Evolutionary conservation across 2,329 filamentous ascomycete species (phyloP).

Genomic region (Phialocephala subalpina): DNA sequence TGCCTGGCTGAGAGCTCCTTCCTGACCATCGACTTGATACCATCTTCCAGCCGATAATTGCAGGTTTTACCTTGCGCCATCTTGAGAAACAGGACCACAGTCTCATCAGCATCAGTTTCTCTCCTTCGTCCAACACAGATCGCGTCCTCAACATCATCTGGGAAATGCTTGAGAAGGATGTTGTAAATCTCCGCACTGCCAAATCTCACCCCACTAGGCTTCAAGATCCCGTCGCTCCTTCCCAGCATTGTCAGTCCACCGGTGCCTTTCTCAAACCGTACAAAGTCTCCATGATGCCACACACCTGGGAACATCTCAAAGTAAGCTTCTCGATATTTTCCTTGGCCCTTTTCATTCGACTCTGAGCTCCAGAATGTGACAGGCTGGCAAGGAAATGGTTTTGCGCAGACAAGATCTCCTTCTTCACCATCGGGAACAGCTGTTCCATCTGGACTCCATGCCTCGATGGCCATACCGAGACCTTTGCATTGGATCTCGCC

Average conservation of each 20-base stretch:
- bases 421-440: slow-evolving; percentile 64
- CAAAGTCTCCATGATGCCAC: slow-evolving; percentile 97
- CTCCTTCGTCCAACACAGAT: slow-evolving; percentile 84
- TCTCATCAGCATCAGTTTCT: slow-evolving; percentile 41
- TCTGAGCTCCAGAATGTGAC: slow-evolving; percentile 84
- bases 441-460: slow-evolving; percentile 59
- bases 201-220: slow-evolving; percentile 90
- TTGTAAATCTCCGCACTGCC: slow-evolving; percentile 97
- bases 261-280: slow-evolving; percentile 73
- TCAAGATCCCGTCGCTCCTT: slow-evolving; percentile 89
- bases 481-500: slow-evolving; percentile 82
- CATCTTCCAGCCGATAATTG: slow-evolving; percentile 63
- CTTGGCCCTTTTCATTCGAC: slow-evolving; percentile 56
- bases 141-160: slow-evolving; percentile 80
- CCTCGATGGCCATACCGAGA: slow-evolving; percentile 79
- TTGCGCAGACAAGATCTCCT: slow-evolving; percentile 87
- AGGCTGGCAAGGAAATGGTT: slow-evolving; percentile 90
- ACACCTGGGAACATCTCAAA: slow-evolving; percentile 81
- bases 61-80: slow-evolving; percentile 63
- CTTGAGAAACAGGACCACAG: slow-evolving; percentile 84
- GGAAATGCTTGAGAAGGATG: slow-evolving; percentile 85
- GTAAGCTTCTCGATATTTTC: slow-evolving; percentile 85
- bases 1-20: slow-evolving; percentile 87
- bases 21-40: slow-evolving; percentile 74
- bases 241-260: slow-evolving; percentile 91